These are phyloP conservation scores for Penicillium turbatum DNA, from an alignment of 495 filamentous ascomycete species.

Conservation along the genomic window DNA sequence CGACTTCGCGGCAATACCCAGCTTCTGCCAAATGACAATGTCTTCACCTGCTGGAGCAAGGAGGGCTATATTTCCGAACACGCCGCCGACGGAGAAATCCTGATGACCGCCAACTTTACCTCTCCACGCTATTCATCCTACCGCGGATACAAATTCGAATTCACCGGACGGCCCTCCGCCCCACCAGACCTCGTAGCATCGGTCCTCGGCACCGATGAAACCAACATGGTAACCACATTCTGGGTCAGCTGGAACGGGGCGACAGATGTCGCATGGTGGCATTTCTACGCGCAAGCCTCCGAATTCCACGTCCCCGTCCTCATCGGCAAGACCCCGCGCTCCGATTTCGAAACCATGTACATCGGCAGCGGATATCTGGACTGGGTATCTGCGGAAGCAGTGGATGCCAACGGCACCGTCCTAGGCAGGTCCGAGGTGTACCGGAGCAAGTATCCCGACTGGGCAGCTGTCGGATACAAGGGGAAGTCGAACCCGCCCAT, in stretches of 20 bases:
- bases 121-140: constrained; percentile 28
- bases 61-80: constrained; percentile 50
- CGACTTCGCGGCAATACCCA: constrained; percentile 56
- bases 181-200: constrained; percentile 27
- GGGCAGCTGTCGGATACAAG: constrained; percentile 18
- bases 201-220: constrained; percentile 27
- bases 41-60: constrained; percentile 56
- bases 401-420: constrained; percentile 20
- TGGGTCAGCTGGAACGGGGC: constrained; percentile 47
- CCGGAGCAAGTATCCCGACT: constrained; percentile 19
- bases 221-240: constrained; percentile 30
- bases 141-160: constrained; percentile 35
- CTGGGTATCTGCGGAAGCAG: constrained; percentile 48
- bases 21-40: constrained; percentile 47
- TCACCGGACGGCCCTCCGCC: constrained; percentile 24
- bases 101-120: constrained; percentile 35
- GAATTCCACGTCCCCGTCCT: constrained; percentile 22
- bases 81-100: constrained; percentile 40
- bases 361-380: constrained; percentile 33
- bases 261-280: constrained; percentile 38
- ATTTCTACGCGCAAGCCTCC: constrained; percentile 32
- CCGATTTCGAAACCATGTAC: constrained; percentile 33
- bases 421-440: constrained; percentile 20
- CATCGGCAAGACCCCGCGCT: constrained; percentile 22
- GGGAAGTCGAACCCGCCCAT: constrained; percentile 8